phyloP scores from a whole-genome alignment of 306 rosid genomes.

The Oxytropis ochrocephala region DNA sequence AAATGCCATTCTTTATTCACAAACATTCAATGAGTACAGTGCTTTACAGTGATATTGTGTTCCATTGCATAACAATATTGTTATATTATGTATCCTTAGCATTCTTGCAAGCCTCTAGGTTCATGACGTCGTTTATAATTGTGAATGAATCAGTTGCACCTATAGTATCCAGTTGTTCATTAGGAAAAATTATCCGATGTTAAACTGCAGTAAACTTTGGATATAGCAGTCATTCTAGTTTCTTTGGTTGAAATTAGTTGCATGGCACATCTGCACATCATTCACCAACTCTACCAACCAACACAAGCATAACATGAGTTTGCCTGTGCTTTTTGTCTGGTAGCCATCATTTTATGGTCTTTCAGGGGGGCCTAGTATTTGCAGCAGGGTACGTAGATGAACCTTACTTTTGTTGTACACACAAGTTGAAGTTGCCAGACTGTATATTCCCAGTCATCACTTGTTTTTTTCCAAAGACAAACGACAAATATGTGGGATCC shows the following conservation, averaged over 20 bases:
- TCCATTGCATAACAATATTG: not conserved
- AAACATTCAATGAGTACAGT: conserved; percentile 1
- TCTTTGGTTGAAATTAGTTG: not conserved
- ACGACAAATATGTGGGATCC: conserved; percentile 25
- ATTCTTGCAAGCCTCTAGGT: not conserved
- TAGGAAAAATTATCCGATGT: not conserved
- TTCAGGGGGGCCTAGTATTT: conserved; percentile 7
- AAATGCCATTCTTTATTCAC: conserved; percentile 27
- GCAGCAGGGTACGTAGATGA: not conserved
- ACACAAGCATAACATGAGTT: not conserved
- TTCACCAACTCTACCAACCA: not conserved
- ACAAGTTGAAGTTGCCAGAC: conserved; percentile 17
- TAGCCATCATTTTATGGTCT: not conserved
- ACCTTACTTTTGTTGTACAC: conserved; percentile 5
- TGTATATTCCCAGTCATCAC: conserved; percentile 14
- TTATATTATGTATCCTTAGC: not conserved
- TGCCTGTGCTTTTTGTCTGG: not conserved
- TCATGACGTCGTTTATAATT: conserved; percentile 3
- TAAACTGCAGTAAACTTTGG: not conserved
- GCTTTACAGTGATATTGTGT: conserved; percentile 14
- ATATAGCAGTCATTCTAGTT: not conserved
- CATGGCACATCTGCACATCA: conserved; percentile 20
- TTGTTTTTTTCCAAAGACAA: conserved; percentile 14
- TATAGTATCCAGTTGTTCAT: not conserved
- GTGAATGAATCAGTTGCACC: not conserved